Evolutionary conservation across 805 yeast genomes (phyloP), one percentile per base, ranked within the genome.

Genomic region (Nakazawaea wyomingensis): DNA sequence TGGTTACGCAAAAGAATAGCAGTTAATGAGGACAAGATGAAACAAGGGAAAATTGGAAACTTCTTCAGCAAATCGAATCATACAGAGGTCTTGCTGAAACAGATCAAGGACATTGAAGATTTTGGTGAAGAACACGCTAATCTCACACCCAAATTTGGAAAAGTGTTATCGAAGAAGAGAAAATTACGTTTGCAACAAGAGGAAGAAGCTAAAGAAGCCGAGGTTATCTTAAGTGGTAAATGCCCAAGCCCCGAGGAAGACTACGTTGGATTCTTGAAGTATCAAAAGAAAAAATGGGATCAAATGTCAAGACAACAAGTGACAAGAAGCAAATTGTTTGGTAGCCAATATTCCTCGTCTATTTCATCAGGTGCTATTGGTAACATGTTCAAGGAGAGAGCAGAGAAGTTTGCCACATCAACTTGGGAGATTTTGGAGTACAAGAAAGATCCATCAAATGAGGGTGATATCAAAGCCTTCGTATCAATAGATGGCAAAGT

Each of bases 271-370:
- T 85, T 84, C 66, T 66, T 93, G 46, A 63, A 65, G 24, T 85
- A 85, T 54, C 91, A 85, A 61, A 89, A 91, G 60, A 72, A 79
- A n/a, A 86, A 86, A 56, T 93, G 99, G 99, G 76, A 66, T 38
- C 66, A 78, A 10, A 95, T 88, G 57, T 72, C 75, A n/a, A 76
- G 76, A 48, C 84, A 82, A 47, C 73, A 88, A 52, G 74, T 71
- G 42, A 76, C 95, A 54, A 74, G 97, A 55, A 72, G 71, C 43
- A 81, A 79, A 49, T 61, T 95, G 20, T 91, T 93, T 68, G 99
- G 99, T 29, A 68, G 71, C 24, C 66, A 73, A 5, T 34, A 46
- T 18, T 34, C 52, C 3, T 62, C 71, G 1, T 76, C 71, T 45
- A 68, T 86, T 50, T 70, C 81, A 13, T 59, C 74, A 0, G 62